phyloP scores from a whole-genome alignment of 352 stramenopile species.

The Phytophthora agathidicida region DNA sequence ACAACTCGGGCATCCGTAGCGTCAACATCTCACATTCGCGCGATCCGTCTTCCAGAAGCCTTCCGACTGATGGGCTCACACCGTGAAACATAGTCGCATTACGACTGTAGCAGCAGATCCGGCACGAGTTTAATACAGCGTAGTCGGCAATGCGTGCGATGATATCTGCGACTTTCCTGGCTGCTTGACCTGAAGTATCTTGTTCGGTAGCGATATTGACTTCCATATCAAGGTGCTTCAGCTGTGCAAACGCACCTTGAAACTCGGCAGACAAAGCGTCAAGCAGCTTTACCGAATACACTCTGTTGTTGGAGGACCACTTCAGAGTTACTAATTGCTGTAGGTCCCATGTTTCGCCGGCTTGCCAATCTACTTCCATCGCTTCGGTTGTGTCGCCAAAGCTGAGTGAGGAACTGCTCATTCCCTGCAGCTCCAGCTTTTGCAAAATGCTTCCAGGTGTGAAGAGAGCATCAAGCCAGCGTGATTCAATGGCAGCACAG shows the following conservation, averaged over 20 bases:
- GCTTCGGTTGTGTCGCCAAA: neutral
- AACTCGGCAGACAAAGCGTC: slow-evolving; percentile 51
- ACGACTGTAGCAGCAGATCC: slow-evolving; percentile 11
- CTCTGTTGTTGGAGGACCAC: slow-evolving; percentile 21
- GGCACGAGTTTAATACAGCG: slow-evolving; percentile 23
- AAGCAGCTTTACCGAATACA: slow-evolving; percentile 38
- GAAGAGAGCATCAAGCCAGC: slow-evolving; percentile 65
- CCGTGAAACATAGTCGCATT: slow-evolving; percentile 8
- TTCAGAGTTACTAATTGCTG: slow-evolving; percentile 49
- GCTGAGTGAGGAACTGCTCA: slow-evolving; percentile 13
- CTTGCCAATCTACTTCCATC: slow-evolving; percentile 36
- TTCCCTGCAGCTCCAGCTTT: slow-evolving; percentile 30
- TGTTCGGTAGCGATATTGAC: slow-evolving; percentile 6
- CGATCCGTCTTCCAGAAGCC: slow-evolving; percentile 51
- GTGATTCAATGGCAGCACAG: slow-evolving; percentile 42
- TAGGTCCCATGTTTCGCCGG: slow-evolving; percentile 46
- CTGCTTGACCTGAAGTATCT: slow-evolving; percentile 1
- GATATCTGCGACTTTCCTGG: slow-evolving; percentile 24
- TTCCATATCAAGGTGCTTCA: slow-evolving; percentile 58
- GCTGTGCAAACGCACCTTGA: slow-evolving; percentile 51
- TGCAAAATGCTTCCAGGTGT: slow-evolving; percentile 52
- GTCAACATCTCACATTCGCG: slow-evolving; percentile 49
- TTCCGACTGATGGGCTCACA: slow-evolving; percentile 28
- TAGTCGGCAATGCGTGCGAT: slow-evolving; percentile 34
- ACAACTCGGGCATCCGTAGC: slow-evolving; percentile 37